phyloP scores from a whole-genome alignment of 345 rosid species.

The Rhodamnia argentea region DNA sequence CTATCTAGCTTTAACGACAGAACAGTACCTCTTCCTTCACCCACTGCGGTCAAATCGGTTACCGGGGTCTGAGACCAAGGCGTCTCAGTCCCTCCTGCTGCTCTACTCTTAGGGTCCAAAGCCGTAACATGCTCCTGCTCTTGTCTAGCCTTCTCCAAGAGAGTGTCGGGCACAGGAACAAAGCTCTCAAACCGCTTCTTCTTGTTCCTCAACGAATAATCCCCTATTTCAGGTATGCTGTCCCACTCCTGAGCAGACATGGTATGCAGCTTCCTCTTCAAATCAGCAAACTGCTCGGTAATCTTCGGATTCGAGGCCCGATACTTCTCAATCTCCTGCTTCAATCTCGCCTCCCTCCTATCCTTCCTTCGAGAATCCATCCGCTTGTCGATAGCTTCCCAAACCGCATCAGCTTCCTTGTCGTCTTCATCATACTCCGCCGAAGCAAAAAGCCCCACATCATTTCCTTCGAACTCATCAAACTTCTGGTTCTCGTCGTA shows the following conservation, averaged over 20 bases:
- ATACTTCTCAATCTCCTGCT: constrained; percentile 86
- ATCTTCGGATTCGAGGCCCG: constrained; percentile 87
- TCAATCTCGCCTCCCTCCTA: constrained; percentile 71
- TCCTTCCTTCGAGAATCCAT: constrained; percentile 94
- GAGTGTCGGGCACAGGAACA: constrained; percentile 80
- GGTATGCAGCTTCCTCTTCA: constrained; percentile 72
- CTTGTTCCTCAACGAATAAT: constrained; percentile 75
- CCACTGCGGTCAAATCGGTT: constrained; percentile 87
- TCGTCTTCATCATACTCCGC: constrained; percentile 94
- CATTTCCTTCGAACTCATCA: constrained; percentile 94
- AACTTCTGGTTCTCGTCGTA: constrained; percentile 94
- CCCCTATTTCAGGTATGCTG: constrained; percentile 87
- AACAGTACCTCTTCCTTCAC: constrained; percentile 95
- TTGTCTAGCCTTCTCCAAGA: constrained; percentile 89
- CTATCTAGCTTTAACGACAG: constrained; percentile 84
- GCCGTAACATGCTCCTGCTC: constrained; percentile 94
- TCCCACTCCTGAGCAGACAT: constrained; percentile 79
- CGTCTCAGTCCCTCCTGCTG: constrained; percentile 76
- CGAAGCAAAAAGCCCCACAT: constrained; percentile 84
- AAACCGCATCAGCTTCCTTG: constrained; percentile 88
- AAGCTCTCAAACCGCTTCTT: constrained; percentile 91
- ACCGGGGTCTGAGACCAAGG: constrained; percentile 87
- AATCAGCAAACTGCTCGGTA: constrained; percentile 87
- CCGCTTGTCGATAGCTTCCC: constrained; percentile 81
- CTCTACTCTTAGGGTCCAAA: constrained; percentile 78